Evolutionary conservation across 768 basidiomycete species (phyloP).

Genomic region (Pleurotus platypus): DNA sequence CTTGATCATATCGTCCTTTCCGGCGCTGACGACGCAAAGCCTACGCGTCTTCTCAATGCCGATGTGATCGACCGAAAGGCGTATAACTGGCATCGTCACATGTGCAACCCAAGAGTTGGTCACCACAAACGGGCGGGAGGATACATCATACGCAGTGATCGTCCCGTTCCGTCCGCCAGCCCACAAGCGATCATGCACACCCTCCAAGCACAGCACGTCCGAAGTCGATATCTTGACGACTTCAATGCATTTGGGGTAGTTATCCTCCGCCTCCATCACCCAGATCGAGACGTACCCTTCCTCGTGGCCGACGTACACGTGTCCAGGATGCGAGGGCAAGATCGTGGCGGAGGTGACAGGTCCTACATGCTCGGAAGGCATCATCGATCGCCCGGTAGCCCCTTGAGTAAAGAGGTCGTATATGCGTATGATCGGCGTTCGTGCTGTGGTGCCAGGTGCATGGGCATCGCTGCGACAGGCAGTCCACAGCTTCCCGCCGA

Average conservation of each 20-base stretch:
- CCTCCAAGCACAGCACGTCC: conserved; percentile 80
- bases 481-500: conserved; percentile 84
- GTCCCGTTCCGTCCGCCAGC: conserved; percentile 79
- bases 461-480: conserved; percentile 54
- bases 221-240: conserved; percentile 78
- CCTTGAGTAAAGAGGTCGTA: conserved; percentile 73
- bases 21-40: conserved; percentile 72
- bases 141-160: conserved; percentile 79
- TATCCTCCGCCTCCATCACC: conserved; percentile 50
- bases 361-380: conserved; percentile 72
- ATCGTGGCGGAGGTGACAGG: conserved; percentile 80
- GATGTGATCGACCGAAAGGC: conserved; percentile 66
- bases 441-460: conserved; percentile 30
- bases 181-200: conserved; percentile 84
- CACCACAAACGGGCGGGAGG: conserved; percentile 73
- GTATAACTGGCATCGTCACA: conserved; percentile 56
- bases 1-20: conserved; percentile 65
- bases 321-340: conserved; percentile 60
- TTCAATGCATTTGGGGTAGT: conserved; percentile 62
- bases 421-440: conserved; percentile 73
- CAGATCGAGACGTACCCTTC: conserved; percentile 89
- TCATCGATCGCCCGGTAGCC: conserved; percentile 46
- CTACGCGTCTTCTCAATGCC: conserved; percentile 67
- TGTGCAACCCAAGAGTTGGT: conserved; percentile 91
- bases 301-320: conserved; percentile 87